Evolutionary conservation across 2,329 filamentous ascomycete genomes (phyloP).

Genomic region (Aspergillus bombycis): DNA sequence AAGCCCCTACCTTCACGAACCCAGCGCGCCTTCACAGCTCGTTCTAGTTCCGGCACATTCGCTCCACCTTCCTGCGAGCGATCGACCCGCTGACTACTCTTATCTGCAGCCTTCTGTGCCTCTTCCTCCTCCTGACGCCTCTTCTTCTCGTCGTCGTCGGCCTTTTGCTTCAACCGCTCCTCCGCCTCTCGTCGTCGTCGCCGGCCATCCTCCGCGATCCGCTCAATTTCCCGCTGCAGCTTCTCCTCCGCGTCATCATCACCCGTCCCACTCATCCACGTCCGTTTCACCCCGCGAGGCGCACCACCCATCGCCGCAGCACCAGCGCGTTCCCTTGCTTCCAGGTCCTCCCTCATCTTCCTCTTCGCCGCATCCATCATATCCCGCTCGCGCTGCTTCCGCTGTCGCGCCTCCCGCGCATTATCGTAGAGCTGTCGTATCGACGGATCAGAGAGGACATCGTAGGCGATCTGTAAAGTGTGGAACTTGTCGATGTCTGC

Average conservation of each 20-base stretch:
- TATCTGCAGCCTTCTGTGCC: slow-evolving; percentile 42
- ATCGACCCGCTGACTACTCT: slow-evolving; percentile 36
- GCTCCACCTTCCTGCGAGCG: slow-evolving; percentile 41
- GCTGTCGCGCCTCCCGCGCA: slow-evolving; percentile 69
- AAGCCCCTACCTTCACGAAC: slow-evolving; percentile 50
- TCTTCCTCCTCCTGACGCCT: slow-evolving; percentile 48
- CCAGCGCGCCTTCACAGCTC: slow-evolving; percentile 63
- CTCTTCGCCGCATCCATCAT: slow-evolving; percentile 73
- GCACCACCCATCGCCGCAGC: slow-evolving; percentile 42
- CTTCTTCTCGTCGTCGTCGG: slow-evolving; percentile 43
- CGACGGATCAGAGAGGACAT: slow-evolving; percentile 73
- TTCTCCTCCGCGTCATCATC: slow-evolving; percentile 52
- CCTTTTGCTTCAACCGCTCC: slow-evolving; percentile 49
- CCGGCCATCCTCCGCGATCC: slow-evolving; percentile 57
- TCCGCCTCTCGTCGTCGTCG: slow-evolving; percentile 54
- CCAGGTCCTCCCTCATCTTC: slow-evolving; percentile 83
- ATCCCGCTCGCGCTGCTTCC: slow-evolving; percentile 71
- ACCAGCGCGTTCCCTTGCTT: slow-evolving; percentile 68
- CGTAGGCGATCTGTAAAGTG: slow-evolving; percentile 80
- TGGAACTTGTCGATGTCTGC: slow-evolving; percentile 80
- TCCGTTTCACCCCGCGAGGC: slow-evolving; percentile 60
- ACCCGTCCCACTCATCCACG: slow-evolving; percentile 46
- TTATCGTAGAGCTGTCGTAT: slow-evolving; percentile 78
- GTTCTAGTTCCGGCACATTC: slow-evolving; percentile 57
- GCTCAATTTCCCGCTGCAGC: slow-evolving; percentile 56